Evolutionary conservation across 352 stramenopile genomes (phyloP).

Genomic region (Phytophthora idaei): DNA sequence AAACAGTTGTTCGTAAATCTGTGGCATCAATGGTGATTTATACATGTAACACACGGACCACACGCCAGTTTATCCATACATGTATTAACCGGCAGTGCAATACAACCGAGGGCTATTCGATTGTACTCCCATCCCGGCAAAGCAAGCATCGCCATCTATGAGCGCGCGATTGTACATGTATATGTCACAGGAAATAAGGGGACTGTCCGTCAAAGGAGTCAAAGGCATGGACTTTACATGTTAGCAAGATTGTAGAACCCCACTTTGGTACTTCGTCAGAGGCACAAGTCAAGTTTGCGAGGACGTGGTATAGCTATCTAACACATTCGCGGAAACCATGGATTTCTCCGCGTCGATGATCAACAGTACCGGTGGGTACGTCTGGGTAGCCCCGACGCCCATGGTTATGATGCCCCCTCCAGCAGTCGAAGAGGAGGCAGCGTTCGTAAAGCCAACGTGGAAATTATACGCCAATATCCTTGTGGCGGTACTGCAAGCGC

Average conservation of each 20-base stretch:
- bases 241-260: not conserved
- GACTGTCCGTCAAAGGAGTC: not conserved
- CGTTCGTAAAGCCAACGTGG: constrained; percentile 18
- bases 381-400: constrained; percentile 30
- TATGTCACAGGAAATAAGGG: not conserved
- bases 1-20: constrained; percentile 18
- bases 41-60: not conserved
- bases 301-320: not conserved
- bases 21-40: not conserved
- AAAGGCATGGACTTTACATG: constrained; percentile 11
- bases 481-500: constrained; percentile 50
- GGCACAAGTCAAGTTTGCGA: constrained; percentile 5
- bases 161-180: constrained; percentile 10
- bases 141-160: constrained; percentile 17
- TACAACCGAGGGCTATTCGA: constrained; percentile 1
- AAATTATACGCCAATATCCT: constrained; percentile 59
- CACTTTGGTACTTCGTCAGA: constrained; percentile 15
- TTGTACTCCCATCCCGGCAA: constrained; percentile 9
- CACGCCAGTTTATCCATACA: not conserved
- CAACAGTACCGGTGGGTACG: constrained; percentile 25
- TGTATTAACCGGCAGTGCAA: not conserved
- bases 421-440: constrained; percentile 12
- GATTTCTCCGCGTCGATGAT: constrained; percentile 38
- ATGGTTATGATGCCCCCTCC: constrained; percentile 29
- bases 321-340: constrained; percentile 12